Evolutionary conservation across 2,329 filamentous ascomycete genomes (phyloP).

Genomic region (Hypoxylon sp.): DNA sequence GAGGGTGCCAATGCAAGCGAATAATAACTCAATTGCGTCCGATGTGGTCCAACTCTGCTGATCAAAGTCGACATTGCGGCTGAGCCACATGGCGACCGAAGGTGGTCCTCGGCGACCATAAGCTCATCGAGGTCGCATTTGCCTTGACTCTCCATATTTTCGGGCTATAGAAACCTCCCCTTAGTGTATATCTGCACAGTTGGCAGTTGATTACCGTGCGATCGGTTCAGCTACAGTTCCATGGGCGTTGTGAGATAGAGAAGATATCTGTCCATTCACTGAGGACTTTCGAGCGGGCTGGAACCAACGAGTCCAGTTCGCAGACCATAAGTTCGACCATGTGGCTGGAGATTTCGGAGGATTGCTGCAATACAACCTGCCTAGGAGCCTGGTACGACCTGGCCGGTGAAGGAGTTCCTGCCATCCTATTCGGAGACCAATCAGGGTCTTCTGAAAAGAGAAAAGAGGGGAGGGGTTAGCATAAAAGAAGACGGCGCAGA

Average conservation of each 20-base stretch:
- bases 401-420: constrained; percentile 4
- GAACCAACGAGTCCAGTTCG: not conserved
- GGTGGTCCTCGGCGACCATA: constrained; percentile 1
- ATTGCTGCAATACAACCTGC: constrained; percentile 15
- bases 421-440: constrained; percentile 7
- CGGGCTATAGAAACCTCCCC: not conserved
- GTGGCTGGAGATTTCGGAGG: constrained; percentile 25
- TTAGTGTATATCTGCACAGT: not conserved
- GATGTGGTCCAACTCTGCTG: constrained; percentile 10
- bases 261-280: not conserved
- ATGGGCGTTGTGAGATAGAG: not conserved
- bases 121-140: not conserved
- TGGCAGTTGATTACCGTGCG: not conserved
- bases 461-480: constrained; percentile 11
- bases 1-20: constrained; percentile 5
- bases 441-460: constrained; percentile 5
- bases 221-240: not conserved
- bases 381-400: constrained; percentile 17
- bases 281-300: not conserved
- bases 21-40: constrained; percentile 16
- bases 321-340: constrained; percentile 10
- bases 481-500: constrained; percentile 12
- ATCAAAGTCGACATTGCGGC: constrained; percentile 1
- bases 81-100: constrained; percentile 21
- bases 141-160: not conserved